phyloP scores from a whole-genome alignment of 805 yeast genomes.

The Lachancea lanzarotensis region DNA sequence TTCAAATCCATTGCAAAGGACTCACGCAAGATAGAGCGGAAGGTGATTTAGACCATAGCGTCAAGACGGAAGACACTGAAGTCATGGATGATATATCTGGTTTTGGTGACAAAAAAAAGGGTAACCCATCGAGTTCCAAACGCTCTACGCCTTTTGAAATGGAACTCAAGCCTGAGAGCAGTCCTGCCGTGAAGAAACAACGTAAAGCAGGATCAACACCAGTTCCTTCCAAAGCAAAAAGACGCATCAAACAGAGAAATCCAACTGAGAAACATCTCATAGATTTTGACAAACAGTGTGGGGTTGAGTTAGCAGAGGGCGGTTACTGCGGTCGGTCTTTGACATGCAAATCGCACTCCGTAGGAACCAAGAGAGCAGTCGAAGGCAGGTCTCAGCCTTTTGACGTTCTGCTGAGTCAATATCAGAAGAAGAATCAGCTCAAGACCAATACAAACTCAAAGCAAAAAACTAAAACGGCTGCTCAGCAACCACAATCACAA shows the following conservation, averaged over 20 bases:
- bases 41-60: constrained; percentile 1
- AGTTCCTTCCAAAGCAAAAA: constrained; percentile 24
- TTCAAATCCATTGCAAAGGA: constrained; percentile 24
- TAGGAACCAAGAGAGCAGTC: constrained; percentile 97
- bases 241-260: constrained; percentile 46
- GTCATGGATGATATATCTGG: constrained; percentile 10
- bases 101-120: constrained; percentile 7
- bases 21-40: not conserved
- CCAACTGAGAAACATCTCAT: constrained; percentile 65
- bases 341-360: constrained; percentile 95
- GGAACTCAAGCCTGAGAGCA: constrained; percentile 6
- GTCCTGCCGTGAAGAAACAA: constrained; percentile 13
- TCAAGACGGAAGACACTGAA: constrained; percentile 8
- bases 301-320: constrained; percentile 90
- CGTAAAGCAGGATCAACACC: constrained; percentile 18
- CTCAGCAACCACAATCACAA: constrained; percentile 28
- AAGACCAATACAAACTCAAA: constrained; percentile 77
- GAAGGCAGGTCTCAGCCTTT: constrained; percentile 90
- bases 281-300: constrained; percentile 92
- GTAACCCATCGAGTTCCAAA: constrained; percentile 3
- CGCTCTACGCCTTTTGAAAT: constrained; percentile 9
- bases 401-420: constrained; percentile 78
- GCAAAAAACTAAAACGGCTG: constrained; percentile 67
- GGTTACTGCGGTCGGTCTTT: constrained; percentile 92
- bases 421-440: constrained; percentile 89